phyloP scores from a whole-genome alignment of 1,139 yeast species.

The Yamadazyma dushanensis region DNA sequence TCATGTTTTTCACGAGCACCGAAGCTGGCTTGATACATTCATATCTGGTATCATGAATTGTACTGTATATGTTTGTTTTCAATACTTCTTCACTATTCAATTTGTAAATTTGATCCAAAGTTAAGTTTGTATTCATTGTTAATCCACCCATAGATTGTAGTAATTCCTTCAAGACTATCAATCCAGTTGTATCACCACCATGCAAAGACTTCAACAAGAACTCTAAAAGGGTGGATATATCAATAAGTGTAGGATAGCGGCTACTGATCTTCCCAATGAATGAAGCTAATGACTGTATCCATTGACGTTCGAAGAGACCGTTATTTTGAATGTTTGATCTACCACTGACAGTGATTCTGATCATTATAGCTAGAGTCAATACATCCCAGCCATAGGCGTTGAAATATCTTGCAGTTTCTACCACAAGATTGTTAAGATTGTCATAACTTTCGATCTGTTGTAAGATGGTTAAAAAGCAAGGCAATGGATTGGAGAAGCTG shows the following conservation, averaged over 20 bases:
- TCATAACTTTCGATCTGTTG: slow-evolving; percentile 90
- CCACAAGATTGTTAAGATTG: slow-evolving; percentile 75
- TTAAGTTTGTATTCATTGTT: slow-evolving; percentile 63
- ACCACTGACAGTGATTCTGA: slow-evolving; percentile 65
- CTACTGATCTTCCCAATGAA: slow-evolving; percentile 67
- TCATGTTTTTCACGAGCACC: slow-evolving; percentile 51
- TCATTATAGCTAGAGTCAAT: slow-evolving; percentile 69
- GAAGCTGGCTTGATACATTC: slow-evolving; percentile 50
- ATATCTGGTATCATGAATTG: slow-evolving; percentile 62
- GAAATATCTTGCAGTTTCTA: slow-evolving; percentile 78
- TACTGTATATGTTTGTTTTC: slow-evolving; percentile 54
- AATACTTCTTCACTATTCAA: slow-evolving; percentile 66
- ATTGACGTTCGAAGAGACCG: slow-evolving; percentile 79
- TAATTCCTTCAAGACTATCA: slow-evolving; percentile 69
- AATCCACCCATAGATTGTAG: slow-evolving; percentile 81
- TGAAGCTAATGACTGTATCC: slow-evolving; percentile 76
- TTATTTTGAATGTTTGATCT: slow-evolving; percentile 70
- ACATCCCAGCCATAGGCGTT: slow-evolving; percentile 86
- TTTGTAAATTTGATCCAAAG: slow-evolving; percentile 63
- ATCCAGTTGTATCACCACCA: slow-evolving; percentile 59
- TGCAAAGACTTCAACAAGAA: slow-evolving; percentile 69
- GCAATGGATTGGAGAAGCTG: slow-evolving; percentile 80
- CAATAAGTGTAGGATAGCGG: slow-evolving; percentile 49
- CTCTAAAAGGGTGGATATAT: slow-evolving; percentile 55
- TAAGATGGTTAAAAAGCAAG: slow-evolving; percentile 64